Evolutionary conservation across 495 filamentous ascomycete genomes (phyloP).

Genomic region (Tuber indicum): DNA sequence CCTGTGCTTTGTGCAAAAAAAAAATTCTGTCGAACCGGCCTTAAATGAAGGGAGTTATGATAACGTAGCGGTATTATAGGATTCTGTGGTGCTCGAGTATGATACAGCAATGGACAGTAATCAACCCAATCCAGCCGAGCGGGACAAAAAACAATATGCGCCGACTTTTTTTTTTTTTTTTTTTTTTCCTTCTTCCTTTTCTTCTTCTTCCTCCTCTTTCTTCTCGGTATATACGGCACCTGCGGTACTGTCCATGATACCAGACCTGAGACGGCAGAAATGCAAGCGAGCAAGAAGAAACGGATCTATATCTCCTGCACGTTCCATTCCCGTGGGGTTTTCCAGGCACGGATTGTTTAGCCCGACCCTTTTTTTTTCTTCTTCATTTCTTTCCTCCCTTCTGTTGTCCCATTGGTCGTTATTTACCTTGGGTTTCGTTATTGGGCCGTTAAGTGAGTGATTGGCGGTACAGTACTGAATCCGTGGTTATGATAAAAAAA

Average conservation of each 20-base stretch:
- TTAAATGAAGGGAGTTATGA: neutral
- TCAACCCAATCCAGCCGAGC: no score
- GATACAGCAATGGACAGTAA: neutral
- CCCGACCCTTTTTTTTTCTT: neutral
- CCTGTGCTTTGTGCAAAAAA: neutral
- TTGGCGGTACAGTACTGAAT: neutral
- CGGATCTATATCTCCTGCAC: conserved; percentile 23
- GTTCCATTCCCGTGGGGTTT: conserved; percentile 33
- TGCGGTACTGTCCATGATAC: neutral
- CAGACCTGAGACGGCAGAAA: neutral
- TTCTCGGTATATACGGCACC: neutral
- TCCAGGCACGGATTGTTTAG: neutral
- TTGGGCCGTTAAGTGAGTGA: neutral
- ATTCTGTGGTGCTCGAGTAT: neutral
- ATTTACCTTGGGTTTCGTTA: no score
- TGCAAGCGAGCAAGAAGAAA: conserved; percentile 10
- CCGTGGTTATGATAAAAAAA: neutral
- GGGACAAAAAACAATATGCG: no score
- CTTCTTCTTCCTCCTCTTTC: no score
- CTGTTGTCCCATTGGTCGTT: neutral
- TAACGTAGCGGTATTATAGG: neutral
- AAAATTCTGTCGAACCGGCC: neutral
- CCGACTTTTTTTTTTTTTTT: no score
- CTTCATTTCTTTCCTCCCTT: neutral
- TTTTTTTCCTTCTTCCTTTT: no score